These are phyloP conservation scores for Cladosporium sp. DNA, from an alignment of 2,329 filamentous ascomycete species.

Conservation along the genomic window DNA sequence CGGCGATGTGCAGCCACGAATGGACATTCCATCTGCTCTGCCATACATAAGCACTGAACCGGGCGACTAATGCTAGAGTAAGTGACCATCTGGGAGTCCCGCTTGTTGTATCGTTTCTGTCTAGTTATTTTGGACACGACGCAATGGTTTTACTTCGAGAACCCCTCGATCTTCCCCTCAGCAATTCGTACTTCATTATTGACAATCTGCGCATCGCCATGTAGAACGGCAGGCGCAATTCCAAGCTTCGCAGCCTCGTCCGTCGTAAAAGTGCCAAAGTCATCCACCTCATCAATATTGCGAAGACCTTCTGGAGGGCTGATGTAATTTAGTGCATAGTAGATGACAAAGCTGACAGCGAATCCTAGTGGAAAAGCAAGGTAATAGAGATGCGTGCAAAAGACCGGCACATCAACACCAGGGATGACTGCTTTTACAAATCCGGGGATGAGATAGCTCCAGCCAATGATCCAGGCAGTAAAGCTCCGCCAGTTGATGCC, in stretches of 20 bases:
- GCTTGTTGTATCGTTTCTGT: too few species aligned
- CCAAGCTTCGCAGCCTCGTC: constrained; percentile 24
- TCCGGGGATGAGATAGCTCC: constrained; percentile 23
- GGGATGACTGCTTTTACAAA: constrained; percentile 44
- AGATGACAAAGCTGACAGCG: constrained; percentile 35
- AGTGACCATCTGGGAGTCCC: too few species aligned
- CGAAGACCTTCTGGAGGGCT: constrained; percentile 31
- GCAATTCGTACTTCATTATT: background rate
- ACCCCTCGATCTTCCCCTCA: background rate
- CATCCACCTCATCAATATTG: constrained; percentile 31
- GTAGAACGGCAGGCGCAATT: constrained; percentile 11
- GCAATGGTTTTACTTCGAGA: background rate
- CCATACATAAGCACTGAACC: too few species aligned
- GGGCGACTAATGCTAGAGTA: too few species aligned
- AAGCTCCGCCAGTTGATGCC: constrained; percentile 46
- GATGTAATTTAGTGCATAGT: constrained; percentile 29
- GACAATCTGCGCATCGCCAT: background rate
- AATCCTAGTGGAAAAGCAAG: constrained; percentile 41
- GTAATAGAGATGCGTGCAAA: constrained; percentile 39
- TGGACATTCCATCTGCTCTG: too few species aligned
- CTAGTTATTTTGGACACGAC: too few species aligned
- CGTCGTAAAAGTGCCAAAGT: constrained; percentile 31
- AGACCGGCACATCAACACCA: constrained; percentile 33
- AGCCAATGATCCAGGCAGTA: constrained; percentile 37
- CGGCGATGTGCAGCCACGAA: too few species aligned